Conservation (phyloP, 208 protist genomes). For the Crithidia acanthocephali region DNA sequence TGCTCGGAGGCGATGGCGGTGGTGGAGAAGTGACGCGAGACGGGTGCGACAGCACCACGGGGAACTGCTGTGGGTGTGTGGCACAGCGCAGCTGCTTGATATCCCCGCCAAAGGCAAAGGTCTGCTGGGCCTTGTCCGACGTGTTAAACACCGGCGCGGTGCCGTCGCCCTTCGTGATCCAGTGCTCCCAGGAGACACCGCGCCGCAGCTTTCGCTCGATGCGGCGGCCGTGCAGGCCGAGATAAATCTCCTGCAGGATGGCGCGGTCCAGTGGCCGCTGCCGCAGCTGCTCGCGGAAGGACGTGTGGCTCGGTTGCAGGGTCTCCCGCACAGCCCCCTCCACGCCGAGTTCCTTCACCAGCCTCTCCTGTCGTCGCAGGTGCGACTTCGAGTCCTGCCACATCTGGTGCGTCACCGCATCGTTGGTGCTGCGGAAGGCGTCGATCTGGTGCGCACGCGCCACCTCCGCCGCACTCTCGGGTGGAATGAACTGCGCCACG, state of each 20-base stretch:
- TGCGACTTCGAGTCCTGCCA: constrained; percentile 82
- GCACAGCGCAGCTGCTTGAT: constrained; percentile 52
- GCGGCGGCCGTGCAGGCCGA: constrained; percentile 78
- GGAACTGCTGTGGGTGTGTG: constrained; percentile 76
- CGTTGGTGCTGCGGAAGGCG: constrained; percentile 41
- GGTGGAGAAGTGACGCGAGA: background rate
- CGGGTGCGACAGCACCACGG: constrained; percentile 29
- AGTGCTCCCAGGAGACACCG: constrained; percentile 90
- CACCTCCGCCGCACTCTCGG: constrained; percentile 47
- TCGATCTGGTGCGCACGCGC: constrained; percentile 65
- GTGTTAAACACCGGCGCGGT: constrained; percentile 86
- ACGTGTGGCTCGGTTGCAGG: constrained; percentile 58
- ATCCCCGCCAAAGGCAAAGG: constrained; percentile 86
- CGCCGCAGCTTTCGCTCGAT: constrained; percentile 85
- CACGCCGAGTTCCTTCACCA: constrained; percentile 72
- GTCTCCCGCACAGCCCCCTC: constrained; percentile 83
- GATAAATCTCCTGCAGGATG: constrained; percentile 93
- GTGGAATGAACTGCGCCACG: constrained; percentile 44
- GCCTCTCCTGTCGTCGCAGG: constrained; percentile 71
- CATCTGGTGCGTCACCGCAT: constrained; percentile 38
- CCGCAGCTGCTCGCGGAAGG: constrained; percentile 72
- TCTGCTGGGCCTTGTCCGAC: constrained; percentile 82
- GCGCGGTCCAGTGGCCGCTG: constrained; percentile 79
- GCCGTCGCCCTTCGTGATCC: constrained; percentile 92
- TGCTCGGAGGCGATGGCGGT: background rate